These are phyloP conservation scores for Aaosphaeria pasadenensis DNA, from an alignment of 2,329 filamentous ascomycete genomes.

Conservation along the genomic window DNA sequence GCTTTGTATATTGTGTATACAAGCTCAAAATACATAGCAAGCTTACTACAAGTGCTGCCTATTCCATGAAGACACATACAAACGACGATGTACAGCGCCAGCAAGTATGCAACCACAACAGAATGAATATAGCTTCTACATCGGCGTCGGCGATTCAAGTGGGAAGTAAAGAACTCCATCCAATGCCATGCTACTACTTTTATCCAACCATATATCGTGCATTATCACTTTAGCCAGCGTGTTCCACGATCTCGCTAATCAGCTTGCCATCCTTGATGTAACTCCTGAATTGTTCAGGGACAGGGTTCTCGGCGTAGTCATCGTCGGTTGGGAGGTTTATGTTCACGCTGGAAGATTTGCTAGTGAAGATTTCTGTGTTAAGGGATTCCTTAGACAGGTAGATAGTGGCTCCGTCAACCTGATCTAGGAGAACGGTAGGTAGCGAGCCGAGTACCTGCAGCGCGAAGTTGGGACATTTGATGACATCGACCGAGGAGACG, in stretches of 20 bases:
- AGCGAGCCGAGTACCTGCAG: slow-evolving; percentile 85
- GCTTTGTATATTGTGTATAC: too few species aligned
- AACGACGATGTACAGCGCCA: too few species aligned
- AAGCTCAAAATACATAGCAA: too few species aligned
- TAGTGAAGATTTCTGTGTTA: slow-evolving; percentile 79
- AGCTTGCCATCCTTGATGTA: slow-evolving; percentile 74
- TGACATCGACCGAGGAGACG: slow-evolving; percentile 87
- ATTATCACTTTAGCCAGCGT: slow-evolving; percentile 63
- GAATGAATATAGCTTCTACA: too few species aligned
- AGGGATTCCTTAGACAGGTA: slow-evolving; percentile 82
- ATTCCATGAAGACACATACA: too few species aligned
- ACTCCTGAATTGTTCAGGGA: slow-evolving; percentile 88
- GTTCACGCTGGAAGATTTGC: slow-evolving; percentile 85
- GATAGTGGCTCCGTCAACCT: slow-evolving; percentile 84
- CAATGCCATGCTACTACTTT: not conserved
- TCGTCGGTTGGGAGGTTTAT: slow-evolving; percentile 74
- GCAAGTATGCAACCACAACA: too few species aligned
- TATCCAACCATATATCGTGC: not conserved
- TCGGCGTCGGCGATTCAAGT: too few species aligned
- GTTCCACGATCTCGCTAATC: slow-evolving; percentile 92
- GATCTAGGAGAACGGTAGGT: slow-evolving; percentile 86
- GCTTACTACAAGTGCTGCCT: too few species aligned
- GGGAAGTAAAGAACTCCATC: not conserved
- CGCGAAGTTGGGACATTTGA: slow-evolving; percentile 92
- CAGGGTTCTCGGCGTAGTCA: slow-evolving; percentile 81